Conservation (phyloP, 2,329 filamentous ascomycete species). For the Neoscytalidium dimidiatum region DNA sequence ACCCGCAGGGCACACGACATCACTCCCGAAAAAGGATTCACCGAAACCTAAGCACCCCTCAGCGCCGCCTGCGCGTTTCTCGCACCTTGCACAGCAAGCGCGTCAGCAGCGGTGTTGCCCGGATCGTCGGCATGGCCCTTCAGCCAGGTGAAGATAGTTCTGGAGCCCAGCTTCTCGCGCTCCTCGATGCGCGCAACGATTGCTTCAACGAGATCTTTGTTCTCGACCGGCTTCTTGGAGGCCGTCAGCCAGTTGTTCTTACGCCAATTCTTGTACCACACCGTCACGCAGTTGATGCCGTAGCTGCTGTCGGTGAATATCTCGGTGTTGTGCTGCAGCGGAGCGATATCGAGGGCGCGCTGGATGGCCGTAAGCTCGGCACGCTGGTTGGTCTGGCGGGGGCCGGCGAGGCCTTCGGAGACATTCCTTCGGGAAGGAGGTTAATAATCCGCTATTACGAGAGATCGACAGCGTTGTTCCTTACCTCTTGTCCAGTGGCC, state of each 20-base stretch:
- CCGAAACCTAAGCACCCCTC: not conserved
- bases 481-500: constrained; percentile 58
- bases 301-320: constrained; percentile 92
- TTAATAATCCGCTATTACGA: constrained; percentile 9
- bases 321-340: constrained; percentile 66
- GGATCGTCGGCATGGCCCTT: constrained; percentile 76
- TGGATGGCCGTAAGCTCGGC: constrained; percentile 91
- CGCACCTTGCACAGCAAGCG: constrained; percentile 70
- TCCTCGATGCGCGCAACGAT: constrained; percentile 72
- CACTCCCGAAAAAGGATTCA: not conserved
- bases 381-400: constrained; percentile 84
- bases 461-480: constrained; percentile 23
- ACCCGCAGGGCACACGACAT: not conserved
- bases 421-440: constrained; percentile 56
- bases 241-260: constrained; percentile 77
- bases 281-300: constrained; percentile 82
- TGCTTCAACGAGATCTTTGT: constrained; percentile 78
- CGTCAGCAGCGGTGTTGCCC: constrained; percentile 82
- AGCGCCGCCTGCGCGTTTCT: constrained; percentile 32
- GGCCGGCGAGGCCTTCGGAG: constrained; percentile 73
- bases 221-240: constrained; percentile 72
- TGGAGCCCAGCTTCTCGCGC: constrained; percentile 57
- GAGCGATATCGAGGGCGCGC: constrained; percentile 76
- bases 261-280: constrained; percentile 80
- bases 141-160: constrained; percentile 80